phyloP scores from a whole-genome alignment of 2,329 filamentous ascomycete genomes.

The Ambrosiella beaveri region DNA sequence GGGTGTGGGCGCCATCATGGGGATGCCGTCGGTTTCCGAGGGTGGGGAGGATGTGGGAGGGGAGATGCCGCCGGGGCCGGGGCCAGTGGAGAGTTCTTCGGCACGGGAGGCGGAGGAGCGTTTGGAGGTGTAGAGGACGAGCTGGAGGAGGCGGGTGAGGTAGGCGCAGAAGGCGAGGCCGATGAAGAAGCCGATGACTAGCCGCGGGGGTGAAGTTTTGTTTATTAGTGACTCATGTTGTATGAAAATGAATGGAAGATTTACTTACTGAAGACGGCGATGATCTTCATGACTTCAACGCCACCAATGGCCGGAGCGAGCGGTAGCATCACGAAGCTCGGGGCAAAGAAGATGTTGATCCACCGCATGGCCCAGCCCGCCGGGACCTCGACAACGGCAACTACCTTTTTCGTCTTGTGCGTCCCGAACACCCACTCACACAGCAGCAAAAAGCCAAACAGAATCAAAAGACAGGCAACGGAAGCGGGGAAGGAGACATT shows the following conservation, averaged over 20 bases:
- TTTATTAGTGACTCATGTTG: background rate
- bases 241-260: background rate
- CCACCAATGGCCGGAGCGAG: conserved; percentile 36
- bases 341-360: conserved; percentile 42
- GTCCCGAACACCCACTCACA: conserved; percentile 31
- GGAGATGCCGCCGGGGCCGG: background rate
- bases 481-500: conserved; percentile 40
- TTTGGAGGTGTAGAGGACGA: conserved; percentile 34
- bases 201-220: background rate
- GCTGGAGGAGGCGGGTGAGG: conserved; percentile 35
- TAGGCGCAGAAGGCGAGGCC: conserved; percentile 37
- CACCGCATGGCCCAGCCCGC: conserved; percentile 39
- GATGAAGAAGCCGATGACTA: conserved; percentile 37
- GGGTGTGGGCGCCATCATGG: conserved; percentile 21
- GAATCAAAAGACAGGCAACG: conserved; percentile 37
- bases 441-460: conserved; percentile 33
- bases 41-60: background rate
- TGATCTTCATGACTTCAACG: conserved; percentile 39
- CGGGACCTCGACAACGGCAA: conserved; percentile 35
- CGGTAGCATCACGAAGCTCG: conserved; percentile 40
- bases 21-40: conserved; percentile 28
- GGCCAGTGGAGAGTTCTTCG: conserved; percentile 26
- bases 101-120: conserved; percentile 32
- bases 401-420: conserved; percentile 29
- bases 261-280: conserved; percentile 37